Conservation (phyloP, 148 eudicot genomes). For the Chenopodium formosanum region DNA sequence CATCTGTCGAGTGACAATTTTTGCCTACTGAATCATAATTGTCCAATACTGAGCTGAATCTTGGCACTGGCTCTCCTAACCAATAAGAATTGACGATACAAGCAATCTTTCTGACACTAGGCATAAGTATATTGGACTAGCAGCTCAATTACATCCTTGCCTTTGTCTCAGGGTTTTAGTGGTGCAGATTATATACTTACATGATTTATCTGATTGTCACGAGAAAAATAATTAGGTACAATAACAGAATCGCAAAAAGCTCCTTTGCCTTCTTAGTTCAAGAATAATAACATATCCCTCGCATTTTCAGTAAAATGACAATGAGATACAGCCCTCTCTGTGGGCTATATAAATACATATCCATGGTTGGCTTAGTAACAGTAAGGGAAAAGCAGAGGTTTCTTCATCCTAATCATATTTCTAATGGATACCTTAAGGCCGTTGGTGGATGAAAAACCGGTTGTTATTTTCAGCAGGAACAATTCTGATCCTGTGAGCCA, state of each 20-base stretch:
- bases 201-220: not conserved
- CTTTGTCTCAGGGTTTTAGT: not conserved
- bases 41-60: not conserved
- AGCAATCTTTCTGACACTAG: not conserved
- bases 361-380: too few relatives aligned
- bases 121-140: not conserved
- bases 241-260: conserved; percentile 20
- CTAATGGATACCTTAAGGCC: conserved; percentile 39
- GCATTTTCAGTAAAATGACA: not conserved
- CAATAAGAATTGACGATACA: too few relatives aligned
- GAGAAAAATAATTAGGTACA: not conserved
- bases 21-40: not conserved
- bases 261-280: not conserved
- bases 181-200: not conserved
- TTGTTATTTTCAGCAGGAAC: conserved; percentile 59
- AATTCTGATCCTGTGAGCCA: conserved; percentile 42
- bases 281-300: not conserved
- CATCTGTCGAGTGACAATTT: not conserved
- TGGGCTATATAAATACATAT: not conserved
- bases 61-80: not conserved
- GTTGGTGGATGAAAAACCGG: conserved; percentile 44
- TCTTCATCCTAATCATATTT: too few relatives aligned
- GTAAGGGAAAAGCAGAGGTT: too few relatives aligned
- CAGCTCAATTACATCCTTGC: not conserved
- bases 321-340: not conserved